These are phyloP conservation scores for Arthrobotrys entomopaga DNA, from an alignment of 2,329 filamentous ascomycete genomes.

Conservation along the genomic window DNA sequence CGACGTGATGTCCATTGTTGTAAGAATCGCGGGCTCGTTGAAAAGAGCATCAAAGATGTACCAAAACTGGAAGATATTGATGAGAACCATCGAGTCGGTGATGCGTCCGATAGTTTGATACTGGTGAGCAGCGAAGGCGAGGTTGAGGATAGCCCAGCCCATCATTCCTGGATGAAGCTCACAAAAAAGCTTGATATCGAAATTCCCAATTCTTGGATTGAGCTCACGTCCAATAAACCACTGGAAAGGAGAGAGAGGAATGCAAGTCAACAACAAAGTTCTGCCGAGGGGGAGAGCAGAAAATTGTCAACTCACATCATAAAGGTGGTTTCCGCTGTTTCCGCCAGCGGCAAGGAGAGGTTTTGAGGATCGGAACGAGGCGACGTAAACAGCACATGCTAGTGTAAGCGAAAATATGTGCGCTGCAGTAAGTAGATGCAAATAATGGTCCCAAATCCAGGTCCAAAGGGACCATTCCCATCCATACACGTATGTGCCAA, in stretches of 20 bases:
- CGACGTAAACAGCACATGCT: conserved; percentile 81
- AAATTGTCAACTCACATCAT: conserved; percentile 68
- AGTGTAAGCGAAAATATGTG: conserved; percentile 78
- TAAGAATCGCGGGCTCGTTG: conserved; percentile 88
- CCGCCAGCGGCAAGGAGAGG: conserved; percentile 81
- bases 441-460: conserved; percentile 89
- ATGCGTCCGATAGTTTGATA: conserved; percentile 84
- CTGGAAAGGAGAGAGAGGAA: neutral
- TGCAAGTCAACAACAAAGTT: neutral
- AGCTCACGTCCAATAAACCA: conserved; percentile 97
- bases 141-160: conserved; percentile 86
- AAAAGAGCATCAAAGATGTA: conserved; percentile 87
- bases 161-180: conserved; percentile 92
- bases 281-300: neutral
- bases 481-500: conserved; percentile 76
- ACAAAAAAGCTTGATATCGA: conserved; percentile 90
- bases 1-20: conserved; percentile 91
- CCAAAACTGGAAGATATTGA: conserved; percentile 78
- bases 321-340: conserved; percentile 82
- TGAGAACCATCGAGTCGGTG: conserved; percentile 84
- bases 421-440: conserved; percentile 85
- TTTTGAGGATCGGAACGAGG: conserved; percentile 79
- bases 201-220: conserved; percentile 86
- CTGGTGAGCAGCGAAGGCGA: conserved; percentile 85
- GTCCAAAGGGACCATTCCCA: conserved; percentile 88